phyloP scores from a whole-genome alignment of 2,329 filamentous ascomycete species.

The Nothopassalora personata region DNA sequence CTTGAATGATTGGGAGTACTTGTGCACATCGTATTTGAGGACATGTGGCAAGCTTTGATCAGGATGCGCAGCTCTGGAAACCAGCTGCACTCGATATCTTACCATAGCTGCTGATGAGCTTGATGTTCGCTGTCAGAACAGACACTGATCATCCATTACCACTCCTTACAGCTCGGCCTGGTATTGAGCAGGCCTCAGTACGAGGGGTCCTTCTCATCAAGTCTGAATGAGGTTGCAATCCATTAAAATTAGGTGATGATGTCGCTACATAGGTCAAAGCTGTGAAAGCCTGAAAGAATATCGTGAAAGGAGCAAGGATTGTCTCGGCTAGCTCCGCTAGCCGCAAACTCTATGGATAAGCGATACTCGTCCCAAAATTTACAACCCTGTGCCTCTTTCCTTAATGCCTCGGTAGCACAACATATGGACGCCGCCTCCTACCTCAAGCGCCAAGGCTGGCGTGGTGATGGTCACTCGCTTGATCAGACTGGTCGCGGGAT shows the following conservation, averaged over 20 bases:
- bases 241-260: too few species aligned
- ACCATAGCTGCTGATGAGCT: neutral
- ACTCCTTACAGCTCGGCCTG: too few species aligned
- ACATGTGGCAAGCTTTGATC: neutral
- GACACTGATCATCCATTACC: neutral
- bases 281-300: too few species aligned
- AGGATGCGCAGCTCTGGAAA: neutral
- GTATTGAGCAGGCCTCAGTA: too few species aligned
- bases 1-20: neutral
- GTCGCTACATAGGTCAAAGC: too few species aligned
- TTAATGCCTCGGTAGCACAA: neutral
- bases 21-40: neutral
- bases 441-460: conserved; percentile 83
- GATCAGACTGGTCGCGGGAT: conserved; percentile 76
- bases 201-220: too few species aligned
- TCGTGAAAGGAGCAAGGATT: too few species aligned
- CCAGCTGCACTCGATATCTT: neutral
- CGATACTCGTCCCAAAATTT: neutral
- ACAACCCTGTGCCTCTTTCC: neutral
- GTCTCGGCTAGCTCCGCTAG: neutral
- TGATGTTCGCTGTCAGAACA: neutral
- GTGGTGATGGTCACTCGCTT: conserved; percentile 79
- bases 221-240: too few species aligned
- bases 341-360: neutral
- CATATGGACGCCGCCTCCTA: conserved; percentile 79